Percentiles rank a stretch among this genome's conserved stretches.
phyloP scores from a whole-genome alignment of 148 eudicot species.

The Talinum fruticosum region DNA sequence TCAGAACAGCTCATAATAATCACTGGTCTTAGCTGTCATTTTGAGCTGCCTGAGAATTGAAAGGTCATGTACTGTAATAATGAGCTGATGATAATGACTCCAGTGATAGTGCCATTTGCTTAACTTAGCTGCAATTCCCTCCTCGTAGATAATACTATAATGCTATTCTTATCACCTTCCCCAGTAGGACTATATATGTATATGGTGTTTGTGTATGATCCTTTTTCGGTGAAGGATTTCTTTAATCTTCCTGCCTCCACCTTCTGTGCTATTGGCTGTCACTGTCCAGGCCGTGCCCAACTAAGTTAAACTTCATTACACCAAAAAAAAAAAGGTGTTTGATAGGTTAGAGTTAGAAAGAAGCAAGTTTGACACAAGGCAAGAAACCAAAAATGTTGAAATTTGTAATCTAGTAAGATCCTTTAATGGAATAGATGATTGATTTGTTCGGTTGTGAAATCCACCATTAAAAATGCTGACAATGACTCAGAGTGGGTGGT shows the following conservation, averaged over 20 bases:
- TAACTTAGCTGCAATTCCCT: not conserved
- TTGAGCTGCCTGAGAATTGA: not conserved
- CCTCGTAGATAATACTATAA: too few relatives aligned
- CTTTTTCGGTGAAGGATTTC: too few relatives aligned
- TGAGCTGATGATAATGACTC: not conserved
- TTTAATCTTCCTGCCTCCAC: too few relatives aligned
- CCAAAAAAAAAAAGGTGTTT: not conserved
- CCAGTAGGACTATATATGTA: not conserved
- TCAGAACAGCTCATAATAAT: not conserved
- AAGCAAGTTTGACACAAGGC: not conserved
- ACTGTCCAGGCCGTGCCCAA: too few relatives aligned
- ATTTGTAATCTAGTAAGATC: not conserved
- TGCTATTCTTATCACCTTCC: not conserved
- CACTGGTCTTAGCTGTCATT: not conserved
- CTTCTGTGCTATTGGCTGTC: too few relatives aligned
- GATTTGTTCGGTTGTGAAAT: not conserved
- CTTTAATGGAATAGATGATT: not conserved
- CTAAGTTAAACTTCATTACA: too few relatives aligned
- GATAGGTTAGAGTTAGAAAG: not conserved
- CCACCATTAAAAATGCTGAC: not conserved
- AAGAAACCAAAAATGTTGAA: not conserved
- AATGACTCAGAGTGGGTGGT: not conserved
- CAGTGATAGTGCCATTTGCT: not conserved
- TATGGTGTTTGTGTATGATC: too few relatives aligned
- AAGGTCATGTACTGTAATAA: not conserved